Conservation (phyloP, 1,284 basidiomycete species). For the Inonotus obliquus region DNA sequence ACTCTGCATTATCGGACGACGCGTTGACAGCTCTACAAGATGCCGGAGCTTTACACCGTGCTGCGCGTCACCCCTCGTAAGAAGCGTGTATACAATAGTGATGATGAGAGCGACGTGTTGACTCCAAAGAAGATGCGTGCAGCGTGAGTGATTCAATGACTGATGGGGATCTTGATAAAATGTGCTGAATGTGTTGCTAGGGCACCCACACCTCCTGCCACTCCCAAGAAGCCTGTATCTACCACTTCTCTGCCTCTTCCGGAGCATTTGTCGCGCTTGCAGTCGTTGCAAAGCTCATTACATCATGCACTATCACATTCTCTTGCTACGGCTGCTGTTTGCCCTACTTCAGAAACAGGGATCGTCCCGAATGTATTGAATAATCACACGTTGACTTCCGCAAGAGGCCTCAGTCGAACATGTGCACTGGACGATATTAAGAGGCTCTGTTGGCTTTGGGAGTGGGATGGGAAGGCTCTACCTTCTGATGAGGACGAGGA, state of each 20-base stretch:
- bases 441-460: constrained; percentile 83
- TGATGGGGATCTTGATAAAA: not conserved
- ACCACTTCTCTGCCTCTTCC: constrained; percentile 41
- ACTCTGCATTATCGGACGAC: not conserved
- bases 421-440: constrained; percentile 63
- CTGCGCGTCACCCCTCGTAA: constrained; percentile 63
- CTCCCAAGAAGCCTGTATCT: constrained; percentile 25
- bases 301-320: constrained; percentile 79
- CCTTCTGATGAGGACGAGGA: constrained; percentile 56
- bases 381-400: constrained; percentile 64
- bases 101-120: constrained; percentile 47
- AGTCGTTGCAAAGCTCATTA: constrained; percentile 57
- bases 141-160: constrained; percentile 36
- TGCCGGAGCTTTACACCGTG: constrained; percentile 59
- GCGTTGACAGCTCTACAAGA: constrained; percentile 24
- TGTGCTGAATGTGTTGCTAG: constrained; percentile 5
- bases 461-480: constrained; percentile 61
- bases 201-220: constrained; percentile 38
- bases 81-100: constrained; percentile 47
- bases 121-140: constrained; percentile 66
- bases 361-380: constrained; percentile 74
- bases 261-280: constrained; percentile 53
- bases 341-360: constrained; percentile 71
- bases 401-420: constrained; percentile 56
- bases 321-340: constrained; percentile 71